Conservation (phyloP, 2,329 filamentous ascomycete species). For the Cylindrodendrum hubeiense region DNA sequence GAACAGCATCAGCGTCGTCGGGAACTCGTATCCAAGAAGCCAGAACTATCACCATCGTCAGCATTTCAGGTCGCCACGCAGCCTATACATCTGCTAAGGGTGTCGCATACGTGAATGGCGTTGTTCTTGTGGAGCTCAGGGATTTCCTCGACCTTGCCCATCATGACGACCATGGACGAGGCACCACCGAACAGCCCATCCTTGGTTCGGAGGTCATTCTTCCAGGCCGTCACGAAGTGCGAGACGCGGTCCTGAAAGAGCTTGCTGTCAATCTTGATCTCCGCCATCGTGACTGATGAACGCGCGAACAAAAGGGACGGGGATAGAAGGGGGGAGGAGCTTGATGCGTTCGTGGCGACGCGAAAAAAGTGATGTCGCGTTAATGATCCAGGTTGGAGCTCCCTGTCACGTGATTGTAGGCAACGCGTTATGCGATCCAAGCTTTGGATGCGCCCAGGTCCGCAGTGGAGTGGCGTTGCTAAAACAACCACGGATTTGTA, state of each 20-base stretch:
- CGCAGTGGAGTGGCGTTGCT: neutral
- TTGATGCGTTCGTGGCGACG: conserved; percentile 48
- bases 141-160: conserved; percentile 94
- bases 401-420: conserved; percentile 50
- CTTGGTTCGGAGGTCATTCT: conserved; percentile 90
- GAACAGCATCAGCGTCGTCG: conserved; percentile 93
- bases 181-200: conserved; percentile 88
- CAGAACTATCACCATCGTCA: conserved; percentile 77
- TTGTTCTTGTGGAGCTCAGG: conserved; percentile 95
- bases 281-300: conserved; percentile 68
- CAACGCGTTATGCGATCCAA: conserved; percentile 45
- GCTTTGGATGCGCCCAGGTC: conserved; percentile 14
- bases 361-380: conserved; percentile 58
- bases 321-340: conserved; percentile 37
- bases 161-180: conserved; percentile 87
- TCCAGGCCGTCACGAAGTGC: conserved; percentile 92
- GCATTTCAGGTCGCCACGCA: conserved; percentile 18
- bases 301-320: conserved; percentile 45
- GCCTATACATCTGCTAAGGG: neutral
- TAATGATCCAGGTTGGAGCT: conserved; percentile 50
- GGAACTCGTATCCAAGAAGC: conserved; percentile 98
- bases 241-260: conserved; percentile 94
- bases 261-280: conserved; percentile 96
- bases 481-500: neutral
- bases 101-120: conserved; percentile 83